phyloP scores from a whole-genome alignment of 352 stramenopile species.

The Salisapilia sapeloensis region DNA sequence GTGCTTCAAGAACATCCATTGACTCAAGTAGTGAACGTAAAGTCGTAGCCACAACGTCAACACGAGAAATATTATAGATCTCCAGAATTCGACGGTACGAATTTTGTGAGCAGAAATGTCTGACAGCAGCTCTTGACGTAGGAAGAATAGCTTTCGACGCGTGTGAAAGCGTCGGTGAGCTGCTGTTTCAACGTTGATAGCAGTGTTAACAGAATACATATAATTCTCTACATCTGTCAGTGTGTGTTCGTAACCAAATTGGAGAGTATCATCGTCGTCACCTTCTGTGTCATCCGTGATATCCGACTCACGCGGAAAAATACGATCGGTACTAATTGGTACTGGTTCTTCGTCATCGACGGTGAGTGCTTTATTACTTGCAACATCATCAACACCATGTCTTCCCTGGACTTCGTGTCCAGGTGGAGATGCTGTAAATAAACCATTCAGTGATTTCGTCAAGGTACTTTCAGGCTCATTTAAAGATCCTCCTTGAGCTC shows the following conservation, averaged over 20 bases:
- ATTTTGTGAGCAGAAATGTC: slow-evolving; percentile 37
- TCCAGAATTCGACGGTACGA: slow-evolving; percentile 67
- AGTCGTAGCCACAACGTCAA: slow-evolving; percentile 76
- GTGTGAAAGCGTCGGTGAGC: slow-evolving; percentile 41
- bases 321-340: no score
- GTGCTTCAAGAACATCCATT: slow-evolving; percentile 68
- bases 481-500: no score
- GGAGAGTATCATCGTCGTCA: not conserved
- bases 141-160: slow-evolving; percentile 56
- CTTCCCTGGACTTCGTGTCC: slow-evolving; percentile 12
- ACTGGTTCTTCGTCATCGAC: no score
- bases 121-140: slow-evolving; percentile 61
- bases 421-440: no score
- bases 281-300: not conserved
- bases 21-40: slow-evolving; percentile 79
- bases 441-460: no score
- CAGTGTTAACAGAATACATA: slow-evolving; percentile 28
- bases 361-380: slow-evolving; percentile 5
- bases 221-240: slow-evolving; percentile 24
- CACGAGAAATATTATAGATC: slow-evolving; percentile 27
- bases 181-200: slow-evolving; percentile 21
- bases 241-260: not conserved
- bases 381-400: slow-evolving; percentile 6
- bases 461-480: no score
- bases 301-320: slow-evolving; percentile 10